Evolutionary conservation across 208 protist species (phyloP), one percentile per base, ranked within the genome.

Genomic region (Trypanosoma theileri): DNA sequence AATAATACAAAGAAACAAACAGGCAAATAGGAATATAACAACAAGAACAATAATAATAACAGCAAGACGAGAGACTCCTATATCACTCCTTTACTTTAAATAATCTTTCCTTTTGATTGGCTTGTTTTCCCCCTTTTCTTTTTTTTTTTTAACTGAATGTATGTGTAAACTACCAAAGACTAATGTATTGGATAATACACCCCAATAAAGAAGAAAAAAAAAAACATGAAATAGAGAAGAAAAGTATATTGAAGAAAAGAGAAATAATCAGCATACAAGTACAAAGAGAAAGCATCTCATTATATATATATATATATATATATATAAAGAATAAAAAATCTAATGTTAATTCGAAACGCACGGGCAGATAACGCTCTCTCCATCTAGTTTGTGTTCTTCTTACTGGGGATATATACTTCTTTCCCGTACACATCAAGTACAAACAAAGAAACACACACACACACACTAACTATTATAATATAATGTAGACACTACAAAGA

Each of bases 121-220:
- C 50, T 28, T 10, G 9, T 17, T 54, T 54, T 24, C 1, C 13
- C 9, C 13, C 9, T 12, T 17, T 54, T 54, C 4, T 54, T 54
- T 1, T 24, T 24, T 22, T 24, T 10, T 2, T 21, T 24, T 1
- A 4, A 4, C 12, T 24, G 1, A 54, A 35, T 45, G 3, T 28
- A 35, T 35, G 28, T 35, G 28, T 35, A 35, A 35, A 35, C 6
- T 6, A 35, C 28, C 28, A 35, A 8, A 35, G 28, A 13, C 13
- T 12, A 19, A 66, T 40, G 61, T 44, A 24, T 40, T 40, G 6
- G 21, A 40, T 45, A 59, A 12, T 35, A 17, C 0, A 40, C 28
- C 28, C 28, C 28, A 64, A 41, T 24, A n/a, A 4, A 59, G 40
- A 60, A 77, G 41, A 17, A 53, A 75, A 17, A 63, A 53, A 57